phyloP scores from a whole-genome alignment of 2,329 filamentous ascomycete genomes.

The Beauveria rudraprayagi region DNA sequence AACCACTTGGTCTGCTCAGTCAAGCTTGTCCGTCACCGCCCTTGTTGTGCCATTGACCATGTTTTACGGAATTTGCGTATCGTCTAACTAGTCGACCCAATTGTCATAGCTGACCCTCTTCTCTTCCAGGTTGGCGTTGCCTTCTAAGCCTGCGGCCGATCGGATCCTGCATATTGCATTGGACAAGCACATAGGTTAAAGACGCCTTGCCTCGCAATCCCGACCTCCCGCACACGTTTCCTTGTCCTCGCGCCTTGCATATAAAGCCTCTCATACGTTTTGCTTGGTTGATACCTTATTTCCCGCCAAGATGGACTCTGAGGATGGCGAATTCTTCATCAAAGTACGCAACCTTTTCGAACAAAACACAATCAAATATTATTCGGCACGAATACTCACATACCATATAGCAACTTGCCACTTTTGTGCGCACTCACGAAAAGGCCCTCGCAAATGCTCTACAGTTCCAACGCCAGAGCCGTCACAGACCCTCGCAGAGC shows the following conservation, averaged over 20 bases:
- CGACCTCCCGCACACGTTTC: neutral
- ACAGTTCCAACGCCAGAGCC: slow-evolving; percentile 65
- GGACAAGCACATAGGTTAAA: neutral
- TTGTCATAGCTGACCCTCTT: neutral
- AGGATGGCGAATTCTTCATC: slow-evolving; percentile 84
- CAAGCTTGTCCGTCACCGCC: neutral
- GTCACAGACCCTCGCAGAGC: slow-evolving; percentile 62
- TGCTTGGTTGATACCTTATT: slow-evolving; percentile 24
- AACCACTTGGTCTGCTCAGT: neutral
- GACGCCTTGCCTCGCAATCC: neutral
- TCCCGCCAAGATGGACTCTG: slow-evolving; percentile 65
- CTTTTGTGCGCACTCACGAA: slow-evolving; percentile 94
- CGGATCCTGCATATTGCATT: slow-evolving; percentile 1
- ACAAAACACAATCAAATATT: neutral
- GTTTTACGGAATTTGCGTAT: neutral
- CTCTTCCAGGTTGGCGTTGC: slow-evolving; percentile 4
- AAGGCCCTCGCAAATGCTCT: slow-evolving; percentile 94
- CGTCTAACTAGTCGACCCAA: neutral
- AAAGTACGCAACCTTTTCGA: slow-evolving; percentile 49
- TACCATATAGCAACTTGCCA: slow-evolving; percentile 72
- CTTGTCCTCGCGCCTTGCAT: neutral
- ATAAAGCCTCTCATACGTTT: neutral
- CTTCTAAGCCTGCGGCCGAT: slow-evolving; percentile 10
- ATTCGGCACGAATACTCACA: slow-evolving; percentile 23
- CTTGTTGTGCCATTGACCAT: neutral